A percentile compares a stretch with the other conserved stretches of the same genome.
These are phyloP conservation scores for Plectosphaerella sp. DNA, from an alignment of 2,329 filamentous ascomycete species.

Conservation along the genomic window DNA sequence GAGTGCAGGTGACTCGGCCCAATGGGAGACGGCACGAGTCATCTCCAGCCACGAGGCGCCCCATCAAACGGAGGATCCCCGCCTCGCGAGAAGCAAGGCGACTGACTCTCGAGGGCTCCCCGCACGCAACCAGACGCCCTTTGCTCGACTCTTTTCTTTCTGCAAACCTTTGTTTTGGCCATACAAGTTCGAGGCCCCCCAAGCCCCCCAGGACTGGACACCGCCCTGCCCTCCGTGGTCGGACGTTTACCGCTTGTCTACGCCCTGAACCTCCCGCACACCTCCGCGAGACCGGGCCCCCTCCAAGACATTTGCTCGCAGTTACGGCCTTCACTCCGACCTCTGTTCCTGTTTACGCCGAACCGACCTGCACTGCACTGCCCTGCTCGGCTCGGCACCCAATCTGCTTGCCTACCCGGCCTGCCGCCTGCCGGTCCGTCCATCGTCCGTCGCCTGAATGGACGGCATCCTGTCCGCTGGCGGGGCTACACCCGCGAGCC, in stretches of 20 bases:
- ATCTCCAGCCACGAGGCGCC: not conserved
- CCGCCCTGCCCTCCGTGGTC: constrained; percentile 12
- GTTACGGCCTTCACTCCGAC: not conserved
- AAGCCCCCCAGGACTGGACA: not conserved
- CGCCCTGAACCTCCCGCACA: constrained; percentile 5
- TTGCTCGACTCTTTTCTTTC: not conserved
- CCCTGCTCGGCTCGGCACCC: constrained; percentile 2
- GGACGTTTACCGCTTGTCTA: constrained; percentile 4
- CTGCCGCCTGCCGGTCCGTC: too few species aligned
- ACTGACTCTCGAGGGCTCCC: not conserved
- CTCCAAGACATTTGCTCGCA: not conserved
- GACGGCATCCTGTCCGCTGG: constrained; percentile 40
- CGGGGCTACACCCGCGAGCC: constrained; percentile 46
- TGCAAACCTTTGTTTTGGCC: not conserved
- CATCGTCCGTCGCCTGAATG: constrained; percentile 25
- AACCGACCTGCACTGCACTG: not conserved
- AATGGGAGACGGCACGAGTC: not conserved
- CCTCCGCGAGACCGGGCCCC: constrained; percentile 14
- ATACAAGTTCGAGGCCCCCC: not conserved
- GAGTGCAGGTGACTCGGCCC: not conserved
- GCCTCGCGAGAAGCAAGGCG: not conserved
- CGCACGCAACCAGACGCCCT: not conserved
- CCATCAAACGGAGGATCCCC: not conserved
- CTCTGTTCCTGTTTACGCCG: not conserved
- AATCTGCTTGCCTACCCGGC: too few species aligned